Conservation (phyloP, 768 basidiomycete species). For the Rhodosporidiobolus sp. region DNA sequence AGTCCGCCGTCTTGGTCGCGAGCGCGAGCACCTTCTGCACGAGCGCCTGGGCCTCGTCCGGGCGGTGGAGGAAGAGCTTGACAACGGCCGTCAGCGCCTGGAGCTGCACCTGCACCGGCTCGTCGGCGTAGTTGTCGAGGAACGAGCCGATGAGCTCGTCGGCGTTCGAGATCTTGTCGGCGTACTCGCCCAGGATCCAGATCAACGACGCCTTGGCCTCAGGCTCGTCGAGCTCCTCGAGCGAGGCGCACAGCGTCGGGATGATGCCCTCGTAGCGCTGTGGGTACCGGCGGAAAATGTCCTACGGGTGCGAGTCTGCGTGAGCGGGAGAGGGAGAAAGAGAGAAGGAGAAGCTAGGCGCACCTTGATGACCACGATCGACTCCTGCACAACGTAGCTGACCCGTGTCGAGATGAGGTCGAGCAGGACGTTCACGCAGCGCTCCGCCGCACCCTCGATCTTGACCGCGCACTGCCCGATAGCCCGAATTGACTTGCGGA, state of each 20-base stretch:
- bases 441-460: slow-evolving; percentile 85
- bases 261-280: slow-evolving; percentile 95
- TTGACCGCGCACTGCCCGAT: slow-evolving; percentile 96
- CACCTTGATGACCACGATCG: slow-evolving; percentile 98
- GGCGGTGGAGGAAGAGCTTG: slow-evolving; percentile 92
- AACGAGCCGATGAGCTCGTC: slow-evolving; percentile 86
- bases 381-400: slow-evolving; percentile 97
- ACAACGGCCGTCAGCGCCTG: slow-evolving; percentile 83
- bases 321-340: not conserved
- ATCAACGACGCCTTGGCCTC: slow-evolving; percentile 97
- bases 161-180: slow-evolving; percentile 94
- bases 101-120: slow-evolving; percentile 55
- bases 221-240: slow-evolving; percentile 95
- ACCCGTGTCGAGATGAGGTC: slow-evolving; percentile 90
- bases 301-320: slow-evolving; percentile 54
- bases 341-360: slow-evolving; percentile 19
- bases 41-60: slow-evolving; percentile 83
- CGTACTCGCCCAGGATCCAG: slow-evolving; percentile 99
- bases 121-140: slow-evolving; percentile 88
- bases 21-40: slow-evolving; percentile 89
- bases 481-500: slow-evolving; percentile 86
- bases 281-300: slow-evolving; percentile 97
- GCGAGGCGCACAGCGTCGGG: slow-evolving; percentile 85
- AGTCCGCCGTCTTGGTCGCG: slow-evolving; percentile 95
- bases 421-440: slow-evolving; percentile 88